Base-by-base conservation (phyloP, 2,329 filamentous ascomycete genomes). In the Fusarium miscanthi region DNA sequence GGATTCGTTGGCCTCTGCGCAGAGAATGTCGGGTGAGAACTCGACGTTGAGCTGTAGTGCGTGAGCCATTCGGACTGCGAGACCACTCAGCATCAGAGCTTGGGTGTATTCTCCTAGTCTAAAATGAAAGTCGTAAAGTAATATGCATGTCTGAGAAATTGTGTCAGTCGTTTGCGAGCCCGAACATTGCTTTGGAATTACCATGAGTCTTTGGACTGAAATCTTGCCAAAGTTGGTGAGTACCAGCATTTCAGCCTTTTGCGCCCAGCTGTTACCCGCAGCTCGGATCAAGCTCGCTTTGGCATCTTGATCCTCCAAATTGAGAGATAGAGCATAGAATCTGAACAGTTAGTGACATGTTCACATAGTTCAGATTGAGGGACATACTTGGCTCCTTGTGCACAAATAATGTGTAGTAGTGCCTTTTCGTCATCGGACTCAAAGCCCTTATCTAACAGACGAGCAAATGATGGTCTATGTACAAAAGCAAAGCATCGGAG, bases 11-110 rank as follows among this genome's bases (percentile, higher is more conserved):
- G 72, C 62, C 27, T 82, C 79, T 40, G 81, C 77, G 59, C 82
- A 82, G n/a, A 83, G 77, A 35, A 83, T 78, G 52, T 83, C 82
- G 27, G 79, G 63, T 8, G 80, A 81, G 58, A 78, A 78, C 48
- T 84, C 82, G 23, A 78, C 74, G 56, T 84, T 82, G 67, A 83
- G 81, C 56, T 82, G 81, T 11, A 84, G 73, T n/a, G 82, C 81
- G 49, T 83, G 82, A 5, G 82, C 82, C 81, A 83, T 83, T 37
- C 82, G 81, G 11, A 83, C 81, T 27, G 81, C 78, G 23, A 83
- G 75, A n/a, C 82, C 82, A 41, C 82, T 83, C 23, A 84, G 69
- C 81, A 84, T 83, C 40, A 83, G 77, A 23, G 82, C 82, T 54
- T 83, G 81, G 1, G 79, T 80, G 61, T 83, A 83, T 68, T 83